Percentiles rank a stretch among this genome's conserved stretches.
Conservation (phyloP, 225 moss, liverwort and hornwort genomes). For the Straminergon stramineum region DNA sequence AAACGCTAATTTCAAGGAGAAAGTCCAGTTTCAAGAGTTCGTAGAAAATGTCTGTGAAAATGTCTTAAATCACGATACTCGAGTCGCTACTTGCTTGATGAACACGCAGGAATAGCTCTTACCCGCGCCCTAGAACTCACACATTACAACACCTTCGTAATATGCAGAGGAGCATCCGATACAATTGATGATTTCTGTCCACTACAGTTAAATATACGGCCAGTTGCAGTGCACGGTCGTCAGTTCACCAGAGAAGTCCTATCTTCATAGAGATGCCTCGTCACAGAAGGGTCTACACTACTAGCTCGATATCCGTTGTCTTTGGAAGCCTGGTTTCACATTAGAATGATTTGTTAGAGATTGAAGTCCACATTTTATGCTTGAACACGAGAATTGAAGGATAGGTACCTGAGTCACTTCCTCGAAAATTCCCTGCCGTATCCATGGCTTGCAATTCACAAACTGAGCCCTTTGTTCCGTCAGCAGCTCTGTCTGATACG, state of each 20-base stretch:
- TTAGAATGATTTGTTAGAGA: background rate
- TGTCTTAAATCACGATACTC: background rate
- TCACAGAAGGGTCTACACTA: conserved; percentile 5
- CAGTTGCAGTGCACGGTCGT: background rate
- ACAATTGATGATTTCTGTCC: background rate
- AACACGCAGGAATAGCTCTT: background rate
- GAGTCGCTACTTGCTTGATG: background rate
- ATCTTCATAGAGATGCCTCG: conserved; percentile 14
- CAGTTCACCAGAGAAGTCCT: background rate
- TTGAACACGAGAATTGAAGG: background rate
- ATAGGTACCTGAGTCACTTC: conserved; percentile 11
- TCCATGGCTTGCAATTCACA: conserved; percentile 1
- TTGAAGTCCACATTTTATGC: background rate
- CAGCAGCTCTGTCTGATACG: conserved; percentile 1
- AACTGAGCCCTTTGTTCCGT: conserved; percentile 13
- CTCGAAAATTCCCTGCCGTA: conserved; percentile 11
- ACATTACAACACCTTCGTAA: background rate
- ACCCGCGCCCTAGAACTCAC: background rate
- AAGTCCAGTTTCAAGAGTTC: background rate
- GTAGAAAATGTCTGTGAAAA: background rate
- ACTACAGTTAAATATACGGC: background rate
- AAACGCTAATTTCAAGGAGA: background rate
- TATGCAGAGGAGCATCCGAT: background rate
- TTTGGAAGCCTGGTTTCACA: conserved; percentile 4
- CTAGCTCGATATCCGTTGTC: conserved; percentile 1